These are phyloP conservation scores for Lobosporangium transversale DNA, from an alignment of 192 early-diverging fungal genomes.

Conservation along the genomic window DNA sequence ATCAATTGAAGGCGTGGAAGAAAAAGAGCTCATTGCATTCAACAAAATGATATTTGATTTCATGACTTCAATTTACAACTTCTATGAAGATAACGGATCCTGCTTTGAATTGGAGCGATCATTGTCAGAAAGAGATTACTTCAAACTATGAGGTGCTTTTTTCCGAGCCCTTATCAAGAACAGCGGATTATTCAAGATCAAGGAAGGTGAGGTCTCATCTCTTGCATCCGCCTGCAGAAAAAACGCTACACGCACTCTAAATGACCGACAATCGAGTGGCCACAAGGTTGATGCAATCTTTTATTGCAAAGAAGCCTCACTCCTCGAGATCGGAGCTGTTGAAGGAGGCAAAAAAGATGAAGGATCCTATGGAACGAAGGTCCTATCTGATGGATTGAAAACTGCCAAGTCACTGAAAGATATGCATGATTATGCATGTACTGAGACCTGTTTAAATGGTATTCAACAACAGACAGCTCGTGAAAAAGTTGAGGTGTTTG, in stretches of 20 bases:
- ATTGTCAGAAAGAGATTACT: not conserved
- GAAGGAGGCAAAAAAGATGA: slow-evolving; percentile 1
- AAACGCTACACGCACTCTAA: not conserved
- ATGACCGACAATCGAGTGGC: not conserved
- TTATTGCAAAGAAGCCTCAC: not conserved
- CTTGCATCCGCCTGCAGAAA: not conserved
- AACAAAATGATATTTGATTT: slow-evolving; percentile 1
- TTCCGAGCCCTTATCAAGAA: not conserved
- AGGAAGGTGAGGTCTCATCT: slow-evolving; percentile 3
- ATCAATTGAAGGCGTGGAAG: not conserved
- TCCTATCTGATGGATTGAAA: not conserved
- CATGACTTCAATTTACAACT: not conserved
- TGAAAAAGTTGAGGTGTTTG: not conserved
- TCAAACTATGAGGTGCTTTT: not conserved
- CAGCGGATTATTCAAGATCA: not conserved
- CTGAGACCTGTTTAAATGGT: not conserved
- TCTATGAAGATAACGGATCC: not conserved
- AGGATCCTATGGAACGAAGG: not conserved
- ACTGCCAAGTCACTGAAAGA: not conserved
- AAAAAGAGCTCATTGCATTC: not conserved
- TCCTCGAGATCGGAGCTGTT: not conserved
- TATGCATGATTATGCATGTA: not conserved
- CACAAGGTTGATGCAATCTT: not conserved
- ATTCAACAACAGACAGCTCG: not conserved
- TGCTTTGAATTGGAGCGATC: not conserved